Evolutionary conservation across 2,329 filamentous ascomycete genomes (phyloP).

Genomic region (Hymenoscyphus infarciens): DNA sequence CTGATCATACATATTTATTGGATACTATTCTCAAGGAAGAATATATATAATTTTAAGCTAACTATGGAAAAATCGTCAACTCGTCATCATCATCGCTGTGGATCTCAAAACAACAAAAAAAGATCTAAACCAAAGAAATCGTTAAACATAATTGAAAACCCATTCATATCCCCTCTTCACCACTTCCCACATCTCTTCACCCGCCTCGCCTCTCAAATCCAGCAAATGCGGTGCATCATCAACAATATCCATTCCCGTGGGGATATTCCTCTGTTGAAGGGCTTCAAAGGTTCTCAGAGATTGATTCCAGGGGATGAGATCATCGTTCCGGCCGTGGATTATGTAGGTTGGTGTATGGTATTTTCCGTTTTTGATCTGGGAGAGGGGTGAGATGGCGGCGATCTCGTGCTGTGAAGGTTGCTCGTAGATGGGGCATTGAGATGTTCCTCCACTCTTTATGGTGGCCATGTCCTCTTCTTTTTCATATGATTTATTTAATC

Average conservation of each 20-base stretch:
- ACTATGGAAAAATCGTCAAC: neutral
- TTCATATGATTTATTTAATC: neutral
- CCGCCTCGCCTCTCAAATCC: neutral
- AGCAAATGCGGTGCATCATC: neutral
- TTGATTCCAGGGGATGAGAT: neutral
- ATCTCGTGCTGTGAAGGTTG: neutral
- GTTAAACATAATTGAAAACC: neutral
- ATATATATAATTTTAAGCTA: too few relatives aligned
- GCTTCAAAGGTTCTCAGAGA: neutral
- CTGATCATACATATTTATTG: too few relatives aligned
- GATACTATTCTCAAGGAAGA: too few relatives aligned
- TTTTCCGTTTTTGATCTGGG: neutral
- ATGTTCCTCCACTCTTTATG: neutral
- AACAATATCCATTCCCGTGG: neutral
- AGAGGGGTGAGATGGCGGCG: neutral
- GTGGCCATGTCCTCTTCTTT: neutral
- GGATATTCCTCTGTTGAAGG: neutral
- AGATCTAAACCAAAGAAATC: neutral
- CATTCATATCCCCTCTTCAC: neutral
- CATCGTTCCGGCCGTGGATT: neutral
- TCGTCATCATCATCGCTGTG: neutral
- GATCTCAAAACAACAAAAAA: neutral
- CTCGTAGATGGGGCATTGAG: neutral
- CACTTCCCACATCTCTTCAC: neutral
- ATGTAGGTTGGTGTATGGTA: conserved; percentile 5